phyloP scores from a whole-genome alignment of 768 basidiomycete species.

The Mycena leptocephala region DNA sequence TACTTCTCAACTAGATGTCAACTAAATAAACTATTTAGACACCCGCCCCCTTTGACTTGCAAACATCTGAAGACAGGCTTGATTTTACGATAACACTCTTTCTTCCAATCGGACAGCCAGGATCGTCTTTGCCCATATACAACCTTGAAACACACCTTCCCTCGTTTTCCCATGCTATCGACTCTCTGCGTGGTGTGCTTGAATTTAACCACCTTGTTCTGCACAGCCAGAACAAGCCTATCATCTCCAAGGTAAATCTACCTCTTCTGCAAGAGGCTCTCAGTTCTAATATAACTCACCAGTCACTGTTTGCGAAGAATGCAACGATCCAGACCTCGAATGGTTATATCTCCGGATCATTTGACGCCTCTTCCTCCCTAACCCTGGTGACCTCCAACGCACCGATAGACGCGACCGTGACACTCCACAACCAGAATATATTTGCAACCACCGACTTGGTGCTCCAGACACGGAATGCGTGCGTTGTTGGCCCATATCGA shows the following conservation, averaged over 20 bases:
- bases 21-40: constrained; percentile 25
- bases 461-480: constrained; percentile 60
- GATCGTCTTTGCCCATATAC: constrained; percentile 52
- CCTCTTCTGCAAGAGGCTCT: not conserved
- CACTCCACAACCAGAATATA: constrained; percentile 51
- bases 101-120: constrained; percentile 36
- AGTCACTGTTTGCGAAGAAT: constrained; percentile 51
- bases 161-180: constrained; percentile 58
- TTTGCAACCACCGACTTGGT: constrained; percentile 43
- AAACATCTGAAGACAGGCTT: constrained; percentile 28
- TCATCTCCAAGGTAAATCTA: constrained; percentile 53
- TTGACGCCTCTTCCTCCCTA: constrained; percentile 52
- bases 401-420: constrained; percentile 56
- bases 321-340: constrained; percentile 56
- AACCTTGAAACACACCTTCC: constrained; percentile 62
- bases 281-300: not conserved
- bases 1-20: not conserved
- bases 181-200: constrained; percentile 52
- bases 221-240: constrained; percentile 50
- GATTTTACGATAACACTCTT: constrained; percentile 42
- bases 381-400: constrained; percentile 59
- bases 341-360: constrained; percentile 63
- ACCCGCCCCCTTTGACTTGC: constrained; percentile 31
- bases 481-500: constrained; percentile 29
- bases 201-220: constrained; percentile 60